A percentile compares a stretch with the other conserved stretches of the same genome.
These are phyloP conservation scores for Yamadazyma atlantica DNA, from an alignment of 1,139 yeast genomes.

Conservation along the genomic window DNA sequence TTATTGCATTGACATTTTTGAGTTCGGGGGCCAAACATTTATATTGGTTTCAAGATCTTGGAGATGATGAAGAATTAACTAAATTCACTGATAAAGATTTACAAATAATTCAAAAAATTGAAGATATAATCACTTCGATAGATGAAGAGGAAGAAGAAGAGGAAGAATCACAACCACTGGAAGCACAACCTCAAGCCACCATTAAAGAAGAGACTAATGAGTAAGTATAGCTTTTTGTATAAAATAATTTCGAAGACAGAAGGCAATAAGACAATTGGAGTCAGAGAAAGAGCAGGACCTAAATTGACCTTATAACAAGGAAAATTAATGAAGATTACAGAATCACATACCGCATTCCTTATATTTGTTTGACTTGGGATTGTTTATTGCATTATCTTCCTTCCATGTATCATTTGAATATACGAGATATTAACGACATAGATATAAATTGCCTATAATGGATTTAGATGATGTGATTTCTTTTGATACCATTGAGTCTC, in stretches of 20 bases:
- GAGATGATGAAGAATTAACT: constrained; percentile 61
- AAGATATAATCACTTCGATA: constrained; percentile 46
- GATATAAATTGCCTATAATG: constrained; percentile 8
- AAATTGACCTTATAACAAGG: too few species aligned
- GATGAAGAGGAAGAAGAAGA: constrained; percentile 50
- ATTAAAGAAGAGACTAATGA: constrained; percentile 3
- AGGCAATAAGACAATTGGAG: neutral
- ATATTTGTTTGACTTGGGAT: neutral
- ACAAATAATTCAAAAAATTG: constrained; percentile 50
- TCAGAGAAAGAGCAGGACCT: too few species aligned
- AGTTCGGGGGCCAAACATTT: constrained; percentile 82
- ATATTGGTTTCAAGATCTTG: constrained; percentile 89
- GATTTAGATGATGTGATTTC: constrained; percentile 36
- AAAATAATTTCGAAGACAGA: neutral
- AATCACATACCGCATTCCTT: neutral
- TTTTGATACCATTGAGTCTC: constrained; percentile 34
- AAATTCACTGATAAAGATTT: constrained; percentile 66
- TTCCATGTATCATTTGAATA: constrained; percentile 4
- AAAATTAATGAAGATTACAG: neutral
- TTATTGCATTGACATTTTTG: constrained; percentile 76
- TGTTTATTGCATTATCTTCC: neutral
- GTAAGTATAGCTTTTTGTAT: constrained; percentile 6
- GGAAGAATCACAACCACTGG: constrained; percentile 22
- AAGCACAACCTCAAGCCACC: constrained; percentile 10
- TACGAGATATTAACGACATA: constrained; percentile 13